Evolutionary conservation across 495 filamentous ascomycete genomes (phyloP).

Genomic region (Pyrenopolyporus hunteri): DNA sequence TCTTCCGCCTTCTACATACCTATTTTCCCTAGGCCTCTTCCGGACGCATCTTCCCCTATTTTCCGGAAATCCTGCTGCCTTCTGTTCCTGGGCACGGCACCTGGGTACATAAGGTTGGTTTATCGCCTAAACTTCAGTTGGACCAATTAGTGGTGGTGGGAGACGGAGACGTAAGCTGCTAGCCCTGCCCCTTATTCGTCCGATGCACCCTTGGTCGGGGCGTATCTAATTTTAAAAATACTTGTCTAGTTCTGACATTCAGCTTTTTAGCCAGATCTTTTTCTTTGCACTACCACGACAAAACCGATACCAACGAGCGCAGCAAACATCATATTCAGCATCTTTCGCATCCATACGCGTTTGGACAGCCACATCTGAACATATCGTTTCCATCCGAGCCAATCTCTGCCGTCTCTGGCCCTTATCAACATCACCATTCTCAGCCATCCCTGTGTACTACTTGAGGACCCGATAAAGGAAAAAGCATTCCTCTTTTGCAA

Average conservation of each 20-base stretch:
- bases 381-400: background rate
- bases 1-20: slow-evolving; percentile 5
- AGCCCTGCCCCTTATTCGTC: slow-evolving; percentile 29
- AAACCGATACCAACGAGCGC: background rate
- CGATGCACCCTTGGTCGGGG: slow-evolving; percentile 12
- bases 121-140: slow-evolving; percentile 25
- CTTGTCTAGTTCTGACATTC: slow-evolving; percentile 22
- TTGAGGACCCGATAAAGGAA: background rate
- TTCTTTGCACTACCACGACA: slow-evolving; percentile 10
- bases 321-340: slow-evolving; percentile 2
- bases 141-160: slow-evolving; percentile 30
- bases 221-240: slow-evolving; percentile 37
- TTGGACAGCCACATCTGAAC: slow-evolving; percentile 1
- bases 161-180: slow-evolving; percentile 28
- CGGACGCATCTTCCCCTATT: background rate
- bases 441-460: background rate
- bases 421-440: background rate
- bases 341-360: slow-evolving; percentile 5
- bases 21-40: background rate
- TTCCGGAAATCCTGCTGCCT: slow-evolving; percentile 9
- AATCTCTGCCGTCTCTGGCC: background rate
- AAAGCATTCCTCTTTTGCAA: background rate
- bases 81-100: background rate
- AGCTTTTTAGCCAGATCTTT: slow-evolving; percentile 27
- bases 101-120: background rate